These are phyloP conservation scores for Chlorencoelia australis DNA, from an alignment of 2,329 filamentous ascomycete genomes.

Conservation along the genomic window DNA sequence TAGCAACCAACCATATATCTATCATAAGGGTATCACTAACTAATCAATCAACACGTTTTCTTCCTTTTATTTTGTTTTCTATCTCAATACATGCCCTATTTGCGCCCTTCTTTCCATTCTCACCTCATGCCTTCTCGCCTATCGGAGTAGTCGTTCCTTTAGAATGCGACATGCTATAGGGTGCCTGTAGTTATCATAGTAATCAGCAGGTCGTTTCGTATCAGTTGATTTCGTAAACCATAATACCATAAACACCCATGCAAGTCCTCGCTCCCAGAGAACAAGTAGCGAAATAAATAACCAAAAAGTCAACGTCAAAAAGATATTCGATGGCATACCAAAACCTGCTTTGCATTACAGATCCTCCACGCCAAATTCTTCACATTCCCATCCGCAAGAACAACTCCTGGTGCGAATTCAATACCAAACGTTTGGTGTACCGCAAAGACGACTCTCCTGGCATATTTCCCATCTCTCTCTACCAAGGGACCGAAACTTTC, in stretches of 20 bases:
- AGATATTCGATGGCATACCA: conserved; percentile 48
- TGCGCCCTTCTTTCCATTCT: not conserved
- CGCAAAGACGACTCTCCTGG: conserved; percentile 83
- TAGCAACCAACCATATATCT: no score
- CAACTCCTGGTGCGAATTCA: conserved; percentile 87
- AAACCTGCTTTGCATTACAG: conserved; percentile 87
- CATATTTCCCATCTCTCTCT: conserved; percentile 80
- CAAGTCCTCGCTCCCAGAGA: no score
- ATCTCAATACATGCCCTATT: no score
- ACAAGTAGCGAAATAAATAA: not conserved
- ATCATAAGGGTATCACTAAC: no score
- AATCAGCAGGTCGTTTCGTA: no score
- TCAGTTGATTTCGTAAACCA: no score
- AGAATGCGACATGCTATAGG: conserved; percentile 27
- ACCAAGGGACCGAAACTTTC: conserved; percentile 80
- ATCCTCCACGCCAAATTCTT: conserved; percentile 88
- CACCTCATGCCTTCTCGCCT: conserved; percentile 7
- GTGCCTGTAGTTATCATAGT: no score
- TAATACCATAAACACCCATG: no score
- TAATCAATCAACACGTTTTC: no score
- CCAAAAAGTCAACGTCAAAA: not conserved
- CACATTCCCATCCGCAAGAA: conserved; percentile 84
- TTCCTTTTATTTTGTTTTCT: no score
- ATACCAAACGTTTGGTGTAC: conserved; percentile 96
- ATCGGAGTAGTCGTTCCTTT: conserved; percentile 23